Percentiles rank a stretch among this genome's conserved stretches.
phyloP scores from a whole-genome alignment of 495 filamentous ascomycete species.

The Astrocystis sublimbata region DNA sequence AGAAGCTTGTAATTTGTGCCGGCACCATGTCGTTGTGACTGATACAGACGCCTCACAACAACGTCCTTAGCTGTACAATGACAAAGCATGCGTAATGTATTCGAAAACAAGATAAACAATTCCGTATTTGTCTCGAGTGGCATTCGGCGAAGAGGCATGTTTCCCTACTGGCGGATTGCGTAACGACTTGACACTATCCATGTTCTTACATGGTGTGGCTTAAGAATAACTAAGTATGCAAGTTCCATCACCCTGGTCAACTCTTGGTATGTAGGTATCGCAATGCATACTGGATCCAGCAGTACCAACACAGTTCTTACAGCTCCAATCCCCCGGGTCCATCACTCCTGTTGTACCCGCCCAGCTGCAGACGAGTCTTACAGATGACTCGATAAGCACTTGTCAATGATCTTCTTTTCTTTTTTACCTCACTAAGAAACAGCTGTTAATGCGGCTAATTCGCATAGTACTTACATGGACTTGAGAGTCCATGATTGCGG shows the following conservation, averaged over 20 bases:
- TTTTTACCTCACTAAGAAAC: neutral
- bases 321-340: conserved; percentile 19
- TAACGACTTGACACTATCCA: conserved; percentile 6
- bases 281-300: conserved; percentile 10
- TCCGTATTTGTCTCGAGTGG: neutral
- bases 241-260: conserved; percentile 4
- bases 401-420: conserved; percentile 4
- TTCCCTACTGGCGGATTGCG: conserved; percentile 1
- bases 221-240: no score
- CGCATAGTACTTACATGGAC: no score
- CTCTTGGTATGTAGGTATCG: conserved; percentile 1
- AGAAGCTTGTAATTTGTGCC: neutral
- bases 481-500: neutral
- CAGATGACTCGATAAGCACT: conserved; percentile 12
- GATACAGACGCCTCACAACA: conserved; percentile 4
- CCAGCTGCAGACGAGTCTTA: conserved; percentile 10
- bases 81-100: conserved; percentile 17
- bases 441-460: conserved; percentile 7
- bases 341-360: conserved; percentile 14
- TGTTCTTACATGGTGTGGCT: conserved; percentile 6
- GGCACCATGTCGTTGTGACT: neutral
- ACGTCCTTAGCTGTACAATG: neutral
- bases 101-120: conserved; percentile 2
- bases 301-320: conserved; percentile 11
- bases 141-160: conserved; percentile 11